Conservation (phyloP, 805 yeast species). For the Myxozyma vanderwaltii region DNA sequence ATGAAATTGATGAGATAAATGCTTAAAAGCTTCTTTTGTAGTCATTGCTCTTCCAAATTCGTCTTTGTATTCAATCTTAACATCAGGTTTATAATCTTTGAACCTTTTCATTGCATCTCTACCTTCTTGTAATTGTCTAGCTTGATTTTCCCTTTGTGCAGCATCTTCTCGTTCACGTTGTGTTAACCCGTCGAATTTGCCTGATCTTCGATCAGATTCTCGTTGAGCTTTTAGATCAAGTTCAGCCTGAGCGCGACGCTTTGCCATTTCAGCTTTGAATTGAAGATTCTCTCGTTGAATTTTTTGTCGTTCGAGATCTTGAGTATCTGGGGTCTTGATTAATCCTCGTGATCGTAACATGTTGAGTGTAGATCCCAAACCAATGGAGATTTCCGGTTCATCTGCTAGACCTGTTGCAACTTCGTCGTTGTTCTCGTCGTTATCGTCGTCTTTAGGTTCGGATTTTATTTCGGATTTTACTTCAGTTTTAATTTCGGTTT, state of each 20-base stretch:
- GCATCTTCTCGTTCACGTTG: slow-evolving; percentile 42
- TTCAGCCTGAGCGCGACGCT: slow-evolving; percentile 33
- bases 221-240: slow-evolving; percentile 32
- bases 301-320: slow-evolving; percentile 35
- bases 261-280: slow-evolving; percentile 34
- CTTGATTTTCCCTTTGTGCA: slow-evolving; percentile 38
- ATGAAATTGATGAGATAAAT: slow-evolving; percentile 75
- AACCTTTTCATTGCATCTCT: slow-evolving; percentile 40
- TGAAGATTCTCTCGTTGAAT: slow-evolving; percentile 32
- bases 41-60: slow-evolving; percentile 60
- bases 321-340: slow-evolving; percentile 34
- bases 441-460: slow-evolving; percentile 1
- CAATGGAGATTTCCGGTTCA: slow-evolving; percentile 38
- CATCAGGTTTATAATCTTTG: slow-evolving; percentile 48
- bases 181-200: slow-evolving; percentile 38
- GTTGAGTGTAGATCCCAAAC: slow-evolving; percentile 46
- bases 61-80: slow-evolving; percentile 60
- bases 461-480: slow-evolving; percentile 25
- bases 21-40: slow-evolving; percentile 74
- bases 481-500: slow-evolving; percentile 15
- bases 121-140: slow-evolving; percentile 41
- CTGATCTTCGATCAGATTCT: slow-evolving; percentile 35
- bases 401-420: slow-evolving; percentile 23
- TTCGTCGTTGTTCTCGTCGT: slow-evolving; percentile 24
- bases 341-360: slow-evolving; percentile 42